These are phyloP conservation scores for Protomyces macrosporus DNA, from an alignment of 1,139 yeast genomes.

Conservation along the genomic window DNA sequence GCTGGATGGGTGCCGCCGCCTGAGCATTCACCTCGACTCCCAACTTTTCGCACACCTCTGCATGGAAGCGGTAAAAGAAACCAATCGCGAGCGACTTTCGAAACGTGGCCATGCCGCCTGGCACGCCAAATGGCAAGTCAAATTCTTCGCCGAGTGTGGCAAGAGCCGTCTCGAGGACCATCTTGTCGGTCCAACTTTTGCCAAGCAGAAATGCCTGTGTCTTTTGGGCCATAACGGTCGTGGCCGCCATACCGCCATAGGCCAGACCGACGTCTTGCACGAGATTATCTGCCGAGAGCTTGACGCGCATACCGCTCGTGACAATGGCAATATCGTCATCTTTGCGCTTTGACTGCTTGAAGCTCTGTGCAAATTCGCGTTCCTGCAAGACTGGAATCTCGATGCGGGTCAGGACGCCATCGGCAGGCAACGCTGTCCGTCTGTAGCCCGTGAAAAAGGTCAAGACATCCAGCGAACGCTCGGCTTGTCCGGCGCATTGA, in stretches of 20 bases:
- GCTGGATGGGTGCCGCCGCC: slow-evolving; percentile 39
- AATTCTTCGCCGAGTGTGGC: slow-evolving; percentile 40
- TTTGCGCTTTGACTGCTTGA: slow-evolving; percentile 46
- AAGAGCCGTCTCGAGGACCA: slow-evolving; percentile 37
- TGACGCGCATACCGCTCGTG: slow-evolving; percentile 41
- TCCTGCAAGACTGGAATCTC: slow-evolving; percentile 42
- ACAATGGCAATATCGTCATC: slow-evolving; percentile 50
- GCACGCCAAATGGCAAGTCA: slow-evolving; percentile 43
- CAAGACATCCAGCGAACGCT: slow-evolving; percentile 38
- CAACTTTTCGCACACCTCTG: slow-evolving; percentile 30
- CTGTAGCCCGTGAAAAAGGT: slow-evolving; percentile 46
- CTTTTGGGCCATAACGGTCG: slow-evolving; percentile 42
- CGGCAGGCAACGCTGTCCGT: slow-evolving; percentile 41
- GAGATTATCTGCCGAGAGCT: slow-evolving; percentile 34
- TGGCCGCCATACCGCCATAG: slow-evolving; percentile 48
- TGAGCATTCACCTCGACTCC: slow-evolving; percentile 36
- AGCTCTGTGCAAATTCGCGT: slow-evolving; percentile 42
- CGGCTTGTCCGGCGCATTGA: slow-evolving; percentile 36
- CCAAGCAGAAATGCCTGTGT: slow-evolving; percentile 39
- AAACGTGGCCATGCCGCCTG: slow-evolving; percentile 48
- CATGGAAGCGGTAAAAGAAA: slow-evolving; percentile 45
- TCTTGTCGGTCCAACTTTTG: slow-evolving; percentile 32
- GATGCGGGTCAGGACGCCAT: slow-evolving; percentile 40
- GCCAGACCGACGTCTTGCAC: slow-evolving; percentile 39
- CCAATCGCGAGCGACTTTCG: slow-evolving; percentile 44